phyloP scores from a whole-genome alignment of 768 basidiomycete genomes.

The Leccinellum albellum region DNA sequence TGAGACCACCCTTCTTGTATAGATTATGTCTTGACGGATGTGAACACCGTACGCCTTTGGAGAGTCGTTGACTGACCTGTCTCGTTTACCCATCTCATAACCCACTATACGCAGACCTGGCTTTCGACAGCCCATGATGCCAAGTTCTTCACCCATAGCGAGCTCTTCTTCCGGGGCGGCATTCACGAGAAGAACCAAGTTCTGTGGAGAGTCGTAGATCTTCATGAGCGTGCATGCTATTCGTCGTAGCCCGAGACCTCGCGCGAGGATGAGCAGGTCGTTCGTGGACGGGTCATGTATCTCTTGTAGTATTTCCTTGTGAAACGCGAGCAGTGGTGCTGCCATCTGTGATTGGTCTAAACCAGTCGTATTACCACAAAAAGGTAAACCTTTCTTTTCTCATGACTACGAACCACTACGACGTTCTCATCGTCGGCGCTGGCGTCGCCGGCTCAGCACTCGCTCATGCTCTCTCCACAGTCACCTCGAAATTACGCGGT shows the following conservation, averaged over 20 bases:
- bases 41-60: constrained; percentile 5
- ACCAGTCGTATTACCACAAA: background rate
- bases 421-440: constrained; percentile 87
- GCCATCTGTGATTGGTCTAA: constrained; percentile 14
- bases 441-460: constrained; percentile 87
- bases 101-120: constrained; percentile 81
- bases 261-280: constrained; percentile 76
- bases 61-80: constrained; percentile 53
- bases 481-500: constrained; percentile 38
- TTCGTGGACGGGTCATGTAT: constrained; percentile 72
- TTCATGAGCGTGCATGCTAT: constrained; percentile 85
- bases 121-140: constrained; percentile 84
- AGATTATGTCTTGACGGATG: constrained; percentile 59
- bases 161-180: constrained; percentile 83
- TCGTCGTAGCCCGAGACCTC: constrained; percentile 84
- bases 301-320: constrained; percentile 61
- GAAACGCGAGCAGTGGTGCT: constrained; percentile 53
- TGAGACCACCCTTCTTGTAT: constrained; percentile 83
- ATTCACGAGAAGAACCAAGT: constrained; percentile 80
- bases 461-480: constrained; percentile 75
- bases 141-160: constrained; percentile 66
- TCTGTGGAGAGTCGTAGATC: constrained; percentile 85
- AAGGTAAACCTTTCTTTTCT: too few species aligned
- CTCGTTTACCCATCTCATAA: constrained; percentile 75
- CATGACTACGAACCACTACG: constrained; percentile 46